Base-by-base conservation (phyloP, 2,329 filamentous ascomycete genomes). In the Aspergillus ochraceoroseus region DNA sequence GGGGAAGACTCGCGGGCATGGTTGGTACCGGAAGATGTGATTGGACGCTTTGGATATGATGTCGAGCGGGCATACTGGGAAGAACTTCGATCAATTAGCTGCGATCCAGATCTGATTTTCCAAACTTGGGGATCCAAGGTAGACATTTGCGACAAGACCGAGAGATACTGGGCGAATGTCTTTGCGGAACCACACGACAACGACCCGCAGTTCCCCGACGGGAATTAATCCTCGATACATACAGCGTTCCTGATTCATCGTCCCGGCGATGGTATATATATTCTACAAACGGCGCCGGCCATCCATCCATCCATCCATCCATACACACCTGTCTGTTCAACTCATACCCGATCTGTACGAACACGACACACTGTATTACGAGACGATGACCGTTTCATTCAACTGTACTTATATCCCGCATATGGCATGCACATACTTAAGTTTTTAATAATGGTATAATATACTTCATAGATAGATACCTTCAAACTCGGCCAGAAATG, bases 41-140 rank as follows among this genome's bases (percentile, higher is more conserved):
- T 67, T 11, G 46, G 45, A 13, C 53, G 62, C 7, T 62, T 70
- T 34, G 66, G 66, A 17, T 62, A 61, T 40, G 66, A 69, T 41
- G 55, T 56, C 3, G 66, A 69, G 43, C 59, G 48, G 32, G 52
- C 53, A 4, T 64, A 66, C 29, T 69, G 66, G 65, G 61, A 63
- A 32, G 66, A 66, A 38, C 59, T 68, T 37, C 65, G 62, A 37
- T 62, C 52, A 49, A 61, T 66, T 8, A 64, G 62, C 34, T 69
- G 66, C 45, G 51, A 63, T 20, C 53, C 63, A 2, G 62, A 66
- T 33, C 47, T 43, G 1, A 45, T 52, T 9, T 65, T 68, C 41
- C 53, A 51, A 18, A 57, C 61, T 1, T 68, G 64, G 64, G 42
- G 53, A 22, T 46, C 53, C n/a, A 61, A 61, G 34, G 39, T 46